phyloP scores from a whole-genome alignment of 441 rosid genomes.

The Mallotus repandus region DNA sequence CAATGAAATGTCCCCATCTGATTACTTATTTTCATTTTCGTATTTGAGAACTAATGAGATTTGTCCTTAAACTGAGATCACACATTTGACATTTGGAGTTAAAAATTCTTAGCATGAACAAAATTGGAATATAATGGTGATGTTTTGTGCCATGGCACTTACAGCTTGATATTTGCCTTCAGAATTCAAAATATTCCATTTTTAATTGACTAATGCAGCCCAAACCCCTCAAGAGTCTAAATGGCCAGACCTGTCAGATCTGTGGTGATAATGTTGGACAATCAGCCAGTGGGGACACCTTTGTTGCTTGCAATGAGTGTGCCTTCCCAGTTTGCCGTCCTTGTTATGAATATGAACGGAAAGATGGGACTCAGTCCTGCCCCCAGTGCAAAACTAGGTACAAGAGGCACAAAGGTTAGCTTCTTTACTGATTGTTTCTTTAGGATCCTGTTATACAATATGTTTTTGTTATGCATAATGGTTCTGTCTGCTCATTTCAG shows the following conservation, averaged over 20 bases:
- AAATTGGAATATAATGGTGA: neutral
- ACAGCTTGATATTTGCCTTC: neutral
- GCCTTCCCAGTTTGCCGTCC: slow-evolving; percentile 95
- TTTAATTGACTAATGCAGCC: slow-evolving; percentile 52
- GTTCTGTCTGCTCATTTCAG: slow-evolving; percentile 37
- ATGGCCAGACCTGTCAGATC: slow-evolving; percentile 82
- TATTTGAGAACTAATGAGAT: neutral
- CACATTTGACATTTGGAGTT: neutral
- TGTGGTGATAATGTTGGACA: slow-evolving; percentile 83
- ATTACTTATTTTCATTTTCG: neutral
- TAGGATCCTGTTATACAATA: neutral
- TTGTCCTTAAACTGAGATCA: slow-evolving; percentile 8
- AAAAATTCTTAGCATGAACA: neutral
- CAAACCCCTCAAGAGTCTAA: slow-evolving; percentile 67
- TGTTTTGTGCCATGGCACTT: neutral
- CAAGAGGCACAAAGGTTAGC: slow-evolving; percentile 79
- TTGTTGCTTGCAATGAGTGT: slow-evolving; percentile 96
- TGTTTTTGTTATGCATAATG: neutral
- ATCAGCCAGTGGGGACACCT: slow-evolving; percentile 57
- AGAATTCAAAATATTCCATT: slow-evolving; percentile 25
- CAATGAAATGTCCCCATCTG: neutral
- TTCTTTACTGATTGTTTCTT: slow-evolving; percentile 3
- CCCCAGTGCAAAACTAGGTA: slow-evolving; percentile 98
- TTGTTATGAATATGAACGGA: slow-evolving; percentile 93
- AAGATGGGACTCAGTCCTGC: slow-evolving; percentile 90